Percentiles rank a stretch among this genome's conserved stretches.
Conservation (phyloP, 768 basidiomycete species). For the Hemileccinum impolitum region DNA sequence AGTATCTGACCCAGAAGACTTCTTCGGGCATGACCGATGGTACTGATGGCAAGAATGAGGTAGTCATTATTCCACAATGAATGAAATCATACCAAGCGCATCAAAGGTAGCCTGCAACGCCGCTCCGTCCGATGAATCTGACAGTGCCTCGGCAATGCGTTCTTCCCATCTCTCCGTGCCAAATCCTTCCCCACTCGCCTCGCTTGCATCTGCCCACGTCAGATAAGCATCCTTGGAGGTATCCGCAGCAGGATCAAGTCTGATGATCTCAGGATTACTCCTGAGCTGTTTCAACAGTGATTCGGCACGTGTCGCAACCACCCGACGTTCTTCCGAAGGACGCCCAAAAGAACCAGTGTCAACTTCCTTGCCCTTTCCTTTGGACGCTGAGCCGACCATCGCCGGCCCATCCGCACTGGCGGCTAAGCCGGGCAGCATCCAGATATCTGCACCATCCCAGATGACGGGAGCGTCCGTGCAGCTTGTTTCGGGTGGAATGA, state of each 20-base stretch:
- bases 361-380: conserved; percentile 38
- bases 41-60: conserved; percentile 44
- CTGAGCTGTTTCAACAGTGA: conserved; percentile 69
- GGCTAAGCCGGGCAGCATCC: conserved; percentile 57
- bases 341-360: conserved; percentile 27
- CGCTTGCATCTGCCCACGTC: conserved; percentile 58
- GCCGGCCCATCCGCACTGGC: conserved; percentile 18
- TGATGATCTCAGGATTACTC: conserved; percentile 71
- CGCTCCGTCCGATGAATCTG: conserved; percentile 49
- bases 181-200: conserved; percentile 53
- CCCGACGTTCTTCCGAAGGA: conserved; percentile 41
- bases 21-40: conserved; percentile 60
- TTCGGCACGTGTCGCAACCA: conserved; percentile 73
- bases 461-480: conserved; percentile 34
- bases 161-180: conserved; percentile 49
- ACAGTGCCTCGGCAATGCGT: conserved; percentile 46
- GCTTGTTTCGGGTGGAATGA: conserved; percentile 75
- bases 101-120: conserved; percentile 52
- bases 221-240: conserved; percentile 50
- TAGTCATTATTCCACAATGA: conserved; percentile 1
- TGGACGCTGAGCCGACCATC: conserved; percentile 11
- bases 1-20: conserved; percentile 85
- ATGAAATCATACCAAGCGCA: conserved; percentile 50
- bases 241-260: conserved; percentile 71
- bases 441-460: conserved; percentile 89